Evolutionary conservation across 352 stramenopile species (phyloP), one percentile per base, ranked within the genome.

Genomic region (Phytophthora rubi): DNA sequence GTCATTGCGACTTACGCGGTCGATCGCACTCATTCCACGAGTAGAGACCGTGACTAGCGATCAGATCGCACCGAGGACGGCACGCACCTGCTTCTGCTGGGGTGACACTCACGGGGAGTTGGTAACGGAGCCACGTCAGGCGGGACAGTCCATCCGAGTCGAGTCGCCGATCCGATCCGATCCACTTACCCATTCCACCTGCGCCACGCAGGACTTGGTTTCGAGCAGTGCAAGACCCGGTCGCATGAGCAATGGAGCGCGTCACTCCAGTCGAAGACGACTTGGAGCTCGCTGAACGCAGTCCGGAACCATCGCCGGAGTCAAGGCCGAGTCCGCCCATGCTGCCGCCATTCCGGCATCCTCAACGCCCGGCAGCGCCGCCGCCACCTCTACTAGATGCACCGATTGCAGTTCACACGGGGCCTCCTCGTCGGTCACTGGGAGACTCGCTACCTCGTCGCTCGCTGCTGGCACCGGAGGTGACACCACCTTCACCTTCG

Each of bases 381-480:
- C 71, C 62, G 3, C 67, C 71, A 3, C 21, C 71, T 2, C 35
- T 47, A 2, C 47, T 62, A 12, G 7, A 23, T 4, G 16, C 53
- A 39, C 4, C 55, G 16, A 18, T 18, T 39, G 7, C 57, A 35
- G 51, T 52, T 53, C 21, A 60, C 33, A 42, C 33, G 42, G 57
- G 35, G n/a, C 16, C 52, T 56, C 45, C 52, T 67, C 58, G 64
- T 47, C 73, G 45, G 39, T 79, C 74, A 32, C 55, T 79, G 18
- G 67, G 59, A 8, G 53, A 71, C 57, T 73, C 62, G 18, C 68
- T 83, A 28, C 77, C 77, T 1, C 65, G 77, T 16, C 59, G 74
- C 0, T 84, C 77, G 30, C 53, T 80, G 52, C 26, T 84, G 7
- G 77, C 59, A 3, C 71, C 71, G 3, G 65, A 76, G 55, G 55